These are phyloP conservation scores for Amanita subjunquillea DNA, from an alignment of 768 basidiomycete genomes.

Conservation along the genomic window DNA sequence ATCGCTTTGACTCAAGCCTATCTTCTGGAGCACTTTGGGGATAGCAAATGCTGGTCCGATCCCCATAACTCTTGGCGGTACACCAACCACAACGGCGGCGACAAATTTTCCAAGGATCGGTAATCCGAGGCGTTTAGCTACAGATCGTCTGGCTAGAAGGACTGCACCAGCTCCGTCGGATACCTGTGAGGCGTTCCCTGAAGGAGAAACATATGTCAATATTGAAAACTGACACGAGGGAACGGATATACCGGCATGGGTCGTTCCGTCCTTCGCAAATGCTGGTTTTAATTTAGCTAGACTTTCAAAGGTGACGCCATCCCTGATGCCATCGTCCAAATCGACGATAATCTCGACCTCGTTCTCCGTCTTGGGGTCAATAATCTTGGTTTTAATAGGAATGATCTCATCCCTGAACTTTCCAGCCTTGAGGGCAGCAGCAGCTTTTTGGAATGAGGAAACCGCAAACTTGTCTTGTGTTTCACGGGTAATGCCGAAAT, in stretches of 20 bases:
- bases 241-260: slow-evolving; percentile 54
- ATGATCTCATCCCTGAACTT: slow-evolving; percentile 80
- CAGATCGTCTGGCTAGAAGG: slow-evolving; percentile 68
- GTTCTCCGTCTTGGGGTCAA: slow-evolving; percentile 68
- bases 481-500: slow-evolving; percentile 64
- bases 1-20: slow-evolving; percentile 57
- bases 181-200: slow-evolving; percentile 77
- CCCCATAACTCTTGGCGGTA: slow-evolving; percentile 85
- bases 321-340: slow-evolving; percentile 77
- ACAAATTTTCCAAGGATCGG: slow-evolving; percentile 84
- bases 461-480: slow-evolving; percentile 84
- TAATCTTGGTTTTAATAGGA: slow-evolving; percentile 59
- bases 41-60: slow-evolving; percentile 88
- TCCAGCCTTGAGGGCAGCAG: slow-evolving; percentile 68
- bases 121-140: slow-evolving; percentile 75
- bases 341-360: slow-evolving; percentile 61
- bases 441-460: slow-evolving; percentile 76
- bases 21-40: slow-evolving; percentile 57
- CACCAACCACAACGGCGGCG: slow-evolving; percentile 59
- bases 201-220: background rate
- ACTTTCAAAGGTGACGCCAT: slow-evolving; percentile 72
- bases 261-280: slow-evolving; percentile 65
- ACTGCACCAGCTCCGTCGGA: slow-evolving; percentile 93
- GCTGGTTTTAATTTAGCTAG: slow-evolving; percentile 80
- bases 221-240: slow-evolving; percentile 7